These are phyloP conservation scores for Phytophthora pini DNA, from an alignment of 352 stramenopile genomes.

Conservation along the genomic window DNA sequence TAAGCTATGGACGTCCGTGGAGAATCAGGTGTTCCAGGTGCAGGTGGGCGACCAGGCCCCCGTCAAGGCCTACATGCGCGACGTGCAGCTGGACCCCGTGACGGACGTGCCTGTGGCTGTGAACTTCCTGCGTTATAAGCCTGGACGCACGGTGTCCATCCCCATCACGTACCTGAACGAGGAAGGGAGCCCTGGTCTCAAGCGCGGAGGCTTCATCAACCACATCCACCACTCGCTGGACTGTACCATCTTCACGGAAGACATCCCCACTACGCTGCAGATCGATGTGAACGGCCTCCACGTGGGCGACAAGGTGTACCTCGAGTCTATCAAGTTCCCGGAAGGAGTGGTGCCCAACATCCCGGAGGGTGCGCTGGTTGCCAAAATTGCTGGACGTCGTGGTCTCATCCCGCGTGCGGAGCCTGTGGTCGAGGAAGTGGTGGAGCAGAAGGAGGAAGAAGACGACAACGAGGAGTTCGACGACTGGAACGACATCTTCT, in stretches of 20 bases:
- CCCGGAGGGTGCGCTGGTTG: conserved; percentile 68
- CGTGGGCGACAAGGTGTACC: conserved; percentile 82
- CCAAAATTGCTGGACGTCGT: conserved; percentile 88
- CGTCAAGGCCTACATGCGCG: conserved; percentile 88
- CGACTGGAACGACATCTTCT: conserved; percentile 91
- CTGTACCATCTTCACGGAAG: conserved; percentile 78
- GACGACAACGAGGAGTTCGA: conserved; percentile 83
- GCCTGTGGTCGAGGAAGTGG: conserved; percentile 70
- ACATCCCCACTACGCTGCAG: conserved; percentile 78
- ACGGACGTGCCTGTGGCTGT: conserved; percentile 81
- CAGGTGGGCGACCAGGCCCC: conserved; percentile 65
- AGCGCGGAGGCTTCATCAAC: conserved; percentile 95
- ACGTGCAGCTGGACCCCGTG: conserved; percentile 87
- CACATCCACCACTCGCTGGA: conserved; percentile 88
- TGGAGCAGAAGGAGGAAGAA: conserved; percentile 69
- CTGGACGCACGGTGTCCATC: conserved; percentile 90
- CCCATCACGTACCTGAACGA: conserved; percentile 94
- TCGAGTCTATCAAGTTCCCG: conserved; percentile 79
- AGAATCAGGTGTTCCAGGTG: conserved; percentile 90
- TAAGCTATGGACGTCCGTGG: conserved; percentile 87
- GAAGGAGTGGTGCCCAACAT: conserved; percentile 79
- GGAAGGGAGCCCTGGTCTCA: conserved; percentile 94
- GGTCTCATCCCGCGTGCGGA: conserved; percentile 83
- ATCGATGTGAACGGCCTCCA: conserved; percentile 89
- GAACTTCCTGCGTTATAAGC: conserved; percentile 95